Evolutionary conservation across 352 stramenopile species (phyloP).

Genomic region (Plasmopara halstedii): DNA sequence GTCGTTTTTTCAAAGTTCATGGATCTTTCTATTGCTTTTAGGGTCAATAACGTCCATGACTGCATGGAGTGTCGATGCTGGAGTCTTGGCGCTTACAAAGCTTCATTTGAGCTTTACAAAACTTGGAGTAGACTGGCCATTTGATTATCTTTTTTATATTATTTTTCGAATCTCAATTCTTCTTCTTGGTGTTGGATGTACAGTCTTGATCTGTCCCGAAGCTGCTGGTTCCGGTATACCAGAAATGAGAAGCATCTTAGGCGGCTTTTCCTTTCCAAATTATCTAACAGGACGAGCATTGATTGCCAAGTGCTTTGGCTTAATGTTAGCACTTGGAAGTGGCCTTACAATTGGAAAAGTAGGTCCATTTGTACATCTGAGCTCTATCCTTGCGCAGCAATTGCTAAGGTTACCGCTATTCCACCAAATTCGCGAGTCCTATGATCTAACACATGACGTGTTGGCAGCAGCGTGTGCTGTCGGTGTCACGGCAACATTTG

Average conservation of each 20-base stretch:
- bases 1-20: conserved; percentile 65
- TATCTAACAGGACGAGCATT: conserved; percentile 82
- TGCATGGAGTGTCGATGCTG: conserved; percentile 59
- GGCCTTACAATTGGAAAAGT: conserved; percentile 97
- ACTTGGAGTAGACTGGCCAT: conserved; percentile 39
- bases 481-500: conserved; percentile 90
- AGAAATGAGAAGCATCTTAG: conserved; percentile 86
- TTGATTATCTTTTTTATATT: conserved; percentile 55
- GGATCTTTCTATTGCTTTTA: conserved; percentile 64
- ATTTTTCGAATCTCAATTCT: conserved; percentile 52
- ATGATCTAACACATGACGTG: conserved; percentile 82
- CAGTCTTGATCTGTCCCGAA: conserved; percentile 51
- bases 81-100: conserved; percentile 36
- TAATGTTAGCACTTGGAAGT: conserved; percentile 90
- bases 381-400: conserved; percentile 88
- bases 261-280: conserved; percentile 72
- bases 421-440: conserved; percentile 53
- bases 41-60: conserved; percentile 44
- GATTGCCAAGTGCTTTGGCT: conserved; percentile 87
- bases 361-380: conserved; percentile 97
- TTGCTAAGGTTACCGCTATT: conserved; percentile 80
- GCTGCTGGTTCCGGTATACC: conserved; percentile 73
- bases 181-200: conserved; percentile 50
- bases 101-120: conserved; percentile 33
- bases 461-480: conserved; percentile 88